Conservation (phyloP, 2,329 filamentous ascomycete genomes). For the Alternaria ethzedia region DNA sequence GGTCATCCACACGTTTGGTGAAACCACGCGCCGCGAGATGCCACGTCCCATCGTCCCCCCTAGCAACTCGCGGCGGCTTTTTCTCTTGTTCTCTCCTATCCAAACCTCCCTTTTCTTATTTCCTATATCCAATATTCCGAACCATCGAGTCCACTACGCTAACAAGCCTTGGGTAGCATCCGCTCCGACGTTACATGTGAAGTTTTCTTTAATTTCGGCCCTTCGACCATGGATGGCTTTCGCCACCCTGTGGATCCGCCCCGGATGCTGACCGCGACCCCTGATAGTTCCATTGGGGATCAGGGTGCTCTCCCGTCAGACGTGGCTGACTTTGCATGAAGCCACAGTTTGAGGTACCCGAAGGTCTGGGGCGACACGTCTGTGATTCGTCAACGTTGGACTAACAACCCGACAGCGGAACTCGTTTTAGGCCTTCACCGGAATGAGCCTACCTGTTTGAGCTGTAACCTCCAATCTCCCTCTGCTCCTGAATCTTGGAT, state of each 20-base stretch:
- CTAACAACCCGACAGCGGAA: conserved; percentile 17
- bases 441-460: conserved; percentile 9
- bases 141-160: conserved; percentile 8
- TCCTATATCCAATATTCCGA: conserved; percentile 20
- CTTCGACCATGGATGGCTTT: conserved; percentile 3
- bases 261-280: neutral
- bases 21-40: conserved; percentile 2
- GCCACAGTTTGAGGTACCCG: conserved; percentile 25
- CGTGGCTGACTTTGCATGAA: conserved; percentile 28
- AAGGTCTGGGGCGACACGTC: neutral
- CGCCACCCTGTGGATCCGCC: conserved; percentile 8
- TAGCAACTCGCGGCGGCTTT: neutral
- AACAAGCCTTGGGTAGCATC: conserved; percentile 22
- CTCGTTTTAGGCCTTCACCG: conserved; percentile 14
- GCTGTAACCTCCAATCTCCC: neutral
- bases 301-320: conserved; percentile 9
- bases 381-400: conserved; percentile 19
- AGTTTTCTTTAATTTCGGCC: conserved; percentile 16
- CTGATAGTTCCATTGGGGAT: conserved; percentile 2
- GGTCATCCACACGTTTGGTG: conserved; percentile 2
- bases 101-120: conserved; percentile 1
- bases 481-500: conserved; percentile 2
- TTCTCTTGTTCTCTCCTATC: neutral
- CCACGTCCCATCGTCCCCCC: neutral
- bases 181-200: conserved; percentile 18